Conservation (phyloP, 2,329 filamentous ascomycete genomes). For the Exophiala mesophila region DNA sequence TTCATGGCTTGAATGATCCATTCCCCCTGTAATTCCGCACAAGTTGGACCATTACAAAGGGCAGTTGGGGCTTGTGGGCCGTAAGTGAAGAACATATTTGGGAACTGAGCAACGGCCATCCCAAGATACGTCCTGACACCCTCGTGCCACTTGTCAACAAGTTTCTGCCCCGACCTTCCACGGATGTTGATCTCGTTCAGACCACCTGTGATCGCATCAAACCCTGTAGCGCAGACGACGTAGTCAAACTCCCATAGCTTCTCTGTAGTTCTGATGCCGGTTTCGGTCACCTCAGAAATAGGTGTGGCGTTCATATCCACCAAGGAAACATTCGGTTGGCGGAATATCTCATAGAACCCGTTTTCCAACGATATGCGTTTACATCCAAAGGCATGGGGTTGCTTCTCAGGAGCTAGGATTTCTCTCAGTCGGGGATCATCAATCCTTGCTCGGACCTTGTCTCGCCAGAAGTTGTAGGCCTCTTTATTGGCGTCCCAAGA, state of each 20-base stretch:
- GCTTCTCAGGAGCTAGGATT: conserved; percentile 48
- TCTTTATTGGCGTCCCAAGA: conserved; percentile 46
- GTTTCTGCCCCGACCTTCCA: conserved; percentile 27
- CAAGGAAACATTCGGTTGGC: conserved; percentile 43
- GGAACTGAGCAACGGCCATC: conserved; percentile 36
- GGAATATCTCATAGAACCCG: conserved; percentile 47
- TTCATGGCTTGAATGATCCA: conserved; percentile 34
- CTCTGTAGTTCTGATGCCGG: conserved; percentile 31
- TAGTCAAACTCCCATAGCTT: conserved; percentile 36
- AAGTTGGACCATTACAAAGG: conserved; percentile 51
- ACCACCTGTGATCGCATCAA: conserved; percentile 38
- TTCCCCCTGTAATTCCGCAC: conserved; percentile 51
- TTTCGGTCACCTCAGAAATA: conserved; percentile 36
- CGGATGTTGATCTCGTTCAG: conserved; percentile 38
- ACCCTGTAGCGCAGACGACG: conserved; percentile 40
- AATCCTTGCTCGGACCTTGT: conserved; percentile 48
- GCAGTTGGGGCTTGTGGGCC: conserved; percentile 51
- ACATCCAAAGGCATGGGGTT: conserved; percentile 51
- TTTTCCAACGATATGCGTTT: conserved; percentile 48
- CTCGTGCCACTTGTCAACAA: conserved; percentile 9
- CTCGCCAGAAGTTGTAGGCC: conserved; percentile 52
- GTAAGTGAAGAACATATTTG: conserved; percentile 50
- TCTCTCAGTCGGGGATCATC: conserved; percentile 41
- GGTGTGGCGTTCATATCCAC: conserved; percentile 40
- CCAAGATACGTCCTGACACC: conserved; percentile 38